Evolutionary conservation across 805 yeast genomes (phyloP).

Genomic region (Maudiozyma pseudohumilis): DNA sequence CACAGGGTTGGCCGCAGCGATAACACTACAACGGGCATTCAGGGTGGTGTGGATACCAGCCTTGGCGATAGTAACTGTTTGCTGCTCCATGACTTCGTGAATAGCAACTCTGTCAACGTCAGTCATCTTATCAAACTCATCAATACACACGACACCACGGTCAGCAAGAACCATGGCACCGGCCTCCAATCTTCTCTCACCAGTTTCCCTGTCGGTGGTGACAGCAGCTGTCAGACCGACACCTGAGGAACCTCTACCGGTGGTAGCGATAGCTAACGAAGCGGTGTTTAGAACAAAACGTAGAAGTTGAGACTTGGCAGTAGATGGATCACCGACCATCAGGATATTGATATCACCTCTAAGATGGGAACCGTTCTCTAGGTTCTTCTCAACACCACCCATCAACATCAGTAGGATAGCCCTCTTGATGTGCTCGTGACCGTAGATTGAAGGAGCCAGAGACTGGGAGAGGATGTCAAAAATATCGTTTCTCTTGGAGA

Average conservation of each 20-base stretch:
- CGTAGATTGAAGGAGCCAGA: slow-evolving; percentile 92
- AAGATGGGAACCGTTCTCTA: slow-evolving; percentile 90
- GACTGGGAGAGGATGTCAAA: slow-evolving; percentile 77
- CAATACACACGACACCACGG: slow-evolving; percentile 94
- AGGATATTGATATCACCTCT: slow-evolving; percentile 95
- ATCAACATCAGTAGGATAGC: slow-evolving; percentile 84
- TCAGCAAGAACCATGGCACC: slow-evolving; percentile 99
- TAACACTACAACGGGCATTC: slow-evolving; percentile 92
- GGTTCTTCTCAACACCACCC: slow-evolving; percentile 90
- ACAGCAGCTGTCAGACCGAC: slow-evolving; percentile 99
- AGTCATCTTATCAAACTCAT: slow-evolving; percentile 97
- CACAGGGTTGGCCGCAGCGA: slow-evolving; percentile 97
- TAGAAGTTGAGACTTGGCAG: slow-evolving; percentile 93
- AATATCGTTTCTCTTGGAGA: slow-evolving; percentile 59
- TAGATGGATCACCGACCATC: slow-evolving; percentile 98
- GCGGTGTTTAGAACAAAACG: slow-evolving; percentile 94
- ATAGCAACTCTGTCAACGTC: slow-evolving; percentile 96
- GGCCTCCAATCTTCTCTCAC: slow-evolving; percentile 92
- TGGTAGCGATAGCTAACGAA: slow-evolving; percentile 89
- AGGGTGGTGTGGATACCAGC: slow-evolving; percentile 96
- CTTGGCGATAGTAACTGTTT: slow-evolving; percentile 93
- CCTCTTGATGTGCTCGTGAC: slow-evolving; percentile 81
- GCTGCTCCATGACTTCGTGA: slow-evolving; percentile 99
- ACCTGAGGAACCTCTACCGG: slow-evolving; percentile 99
- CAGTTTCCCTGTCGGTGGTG: slow-evolving; percentile 91